A percentile compares a stretch with the other conserved stretches of the same genome.
Evolutionary conservation across 768 basidiomycete species (phyloP).

Genomic region (Holtermanniella nyarrowii): DNA sequence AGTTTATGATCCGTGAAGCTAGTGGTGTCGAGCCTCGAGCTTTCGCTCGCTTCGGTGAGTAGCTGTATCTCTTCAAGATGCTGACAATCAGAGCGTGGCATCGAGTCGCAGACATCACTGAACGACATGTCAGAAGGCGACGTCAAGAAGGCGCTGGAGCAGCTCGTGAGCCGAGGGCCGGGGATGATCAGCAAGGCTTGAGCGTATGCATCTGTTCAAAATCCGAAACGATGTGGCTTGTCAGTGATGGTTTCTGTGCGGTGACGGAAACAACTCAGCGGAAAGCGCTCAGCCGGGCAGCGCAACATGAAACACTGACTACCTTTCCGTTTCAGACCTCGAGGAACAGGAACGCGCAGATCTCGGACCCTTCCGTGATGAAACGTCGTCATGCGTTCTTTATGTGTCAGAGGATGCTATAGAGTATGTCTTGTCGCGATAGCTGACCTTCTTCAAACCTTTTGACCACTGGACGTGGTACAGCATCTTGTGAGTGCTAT

Average conservation of each 20-base stretch:
- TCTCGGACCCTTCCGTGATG: background rate
- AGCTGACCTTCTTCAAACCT: background rate
- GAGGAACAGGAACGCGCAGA: too few species aligned
- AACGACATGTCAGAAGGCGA: conserved; percentile 35
- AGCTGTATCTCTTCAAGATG: background rate
- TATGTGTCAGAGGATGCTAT: too few species aligned
- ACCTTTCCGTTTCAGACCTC: too few species aligned
- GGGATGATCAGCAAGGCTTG: conserved; percentile 14
- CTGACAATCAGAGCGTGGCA: conserved; percentile 33
- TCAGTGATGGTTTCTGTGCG: background rate
- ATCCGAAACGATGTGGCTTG: background rate
- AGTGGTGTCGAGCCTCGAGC: conserved; percentile 34
- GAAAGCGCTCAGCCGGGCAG: background rate
- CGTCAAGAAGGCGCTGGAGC: conserved; percentile 25
- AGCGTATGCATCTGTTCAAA: background rate
- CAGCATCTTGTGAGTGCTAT: background rate
- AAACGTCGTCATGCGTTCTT: too few species aligned
- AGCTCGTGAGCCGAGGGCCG: conserved; percentile 23
- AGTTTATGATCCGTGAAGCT: conserved; percentile 40
- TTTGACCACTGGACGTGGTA: background rate
- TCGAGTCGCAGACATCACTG: conserved; percentile 30
- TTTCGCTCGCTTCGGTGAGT: conserved; percentile 40
- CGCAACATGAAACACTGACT: background rate
- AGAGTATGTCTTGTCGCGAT: background rate
- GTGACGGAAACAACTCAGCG: too few species aligned